Conservation (phyloP, 345 rosid genomes). For the Cardiospermum halicacabum region DNA sequence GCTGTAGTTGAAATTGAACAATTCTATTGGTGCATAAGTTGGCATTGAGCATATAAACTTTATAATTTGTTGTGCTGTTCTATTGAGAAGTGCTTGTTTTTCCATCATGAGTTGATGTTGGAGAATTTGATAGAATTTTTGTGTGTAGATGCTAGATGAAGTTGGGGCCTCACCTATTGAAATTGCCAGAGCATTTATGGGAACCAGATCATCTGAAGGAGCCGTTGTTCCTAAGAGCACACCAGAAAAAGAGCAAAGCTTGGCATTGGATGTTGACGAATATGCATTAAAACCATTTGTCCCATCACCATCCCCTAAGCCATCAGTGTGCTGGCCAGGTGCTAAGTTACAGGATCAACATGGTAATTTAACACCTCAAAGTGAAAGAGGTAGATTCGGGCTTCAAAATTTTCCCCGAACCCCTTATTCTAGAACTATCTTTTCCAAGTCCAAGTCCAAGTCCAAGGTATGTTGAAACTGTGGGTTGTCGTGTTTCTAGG, state of each 20-base stretch:
- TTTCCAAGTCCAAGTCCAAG: slow-evolving; percentile 64
- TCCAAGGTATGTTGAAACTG: slow-evolving; percentile 1
- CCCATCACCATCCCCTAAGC: slow-evolving; percentile 48
- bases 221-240: slow-evolving; percentile 43
- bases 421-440: slow-evolving; percentile 71
- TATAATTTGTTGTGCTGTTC: background rate
- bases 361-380: slow-evolving; percentile 60
- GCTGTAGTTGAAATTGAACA: background rate
- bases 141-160: slow-evolving; percentile 34
- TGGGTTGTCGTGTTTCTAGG: slow-evolving; percentile 5
- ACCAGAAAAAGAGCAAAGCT: slow-evolving; percentile 41
- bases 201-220: slow-evolving; percentile 38
- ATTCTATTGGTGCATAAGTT: too few species aligned
- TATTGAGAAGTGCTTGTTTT: background rate
- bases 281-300: slow-evolving; percentile 36
- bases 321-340: slow-evolving; percentile 88
- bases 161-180: slow-evolving; percentile 71
- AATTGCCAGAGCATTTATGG: slow-evolving; percentile 82
- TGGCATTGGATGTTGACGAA: slow-evolving; percentile 24
- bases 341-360: slow-evolving; percentile 52
- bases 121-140: background rate
- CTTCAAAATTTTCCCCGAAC: slow-evolving; percentile 64
- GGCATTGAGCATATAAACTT: background rate
- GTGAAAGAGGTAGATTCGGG: slow-evolving; percentile 55
- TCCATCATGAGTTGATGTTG: slow-evolving; percentile 4